phyloP scores from a whole-genome alignment of 345 rosid species.

The Limnanthes douglasii region DNA sequence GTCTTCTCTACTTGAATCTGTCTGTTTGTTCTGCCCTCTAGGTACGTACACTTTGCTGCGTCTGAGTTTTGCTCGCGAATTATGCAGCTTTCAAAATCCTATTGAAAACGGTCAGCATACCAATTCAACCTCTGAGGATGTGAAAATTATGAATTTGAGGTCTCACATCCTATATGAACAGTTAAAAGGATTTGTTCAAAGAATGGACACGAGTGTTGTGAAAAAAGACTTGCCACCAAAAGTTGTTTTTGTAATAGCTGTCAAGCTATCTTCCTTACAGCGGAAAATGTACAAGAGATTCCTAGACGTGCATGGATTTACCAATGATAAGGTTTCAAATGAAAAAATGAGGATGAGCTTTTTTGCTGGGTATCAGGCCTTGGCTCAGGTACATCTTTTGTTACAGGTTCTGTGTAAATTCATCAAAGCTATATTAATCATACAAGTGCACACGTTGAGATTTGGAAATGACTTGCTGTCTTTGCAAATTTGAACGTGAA shows the following conservation, averaged over 20 bases:
- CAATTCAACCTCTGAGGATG: slow-evolving; percentile 87
- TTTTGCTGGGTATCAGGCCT: slow-evolving; percentile 96
- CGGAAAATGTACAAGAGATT: slow-evolving; percentile 88
- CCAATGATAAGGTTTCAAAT: slow-evolving; percentile 36
- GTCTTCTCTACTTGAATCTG: slow-evolving; percentile 14
- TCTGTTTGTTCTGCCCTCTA: slow-evolving; percentile 7
- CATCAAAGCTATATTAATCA: too few species aligned
- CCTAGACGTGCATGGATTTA: slow-evolving; percentile 78
- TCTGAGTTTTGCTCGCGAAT: slow-evolving; percentile 11
- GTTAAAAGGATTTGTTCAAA: slow-evolving; percentile 96
- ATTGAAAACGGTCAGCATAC: slow-evolving; percentile 98
- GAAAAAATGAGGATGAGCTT: slow-evolving; percentile 74
- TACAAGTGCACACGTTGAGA: too few species aligned
- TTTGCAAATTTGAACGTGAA: too few species aligned
- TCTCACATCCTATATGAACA: slow-evolving; percentile 96
- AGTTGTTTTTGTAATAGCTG: slow-evolving; percentile 89
- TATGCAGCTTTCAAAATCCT: slow-evolving; percentile 91
- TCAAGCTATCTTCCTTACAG: slow-evolving; percentile 89
- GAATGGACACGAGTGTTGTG: slow-evolving; percentile 98
- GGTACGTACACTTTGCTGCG: slow-evolving; percentile 6
- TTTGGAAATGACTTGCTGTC: too few species aligned
- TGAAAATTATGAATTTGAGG: slow-evolving; percentile 97
- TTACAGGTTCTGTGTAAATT: neutral
- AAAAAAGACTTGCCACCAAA: slow-evolving; percentile 97
- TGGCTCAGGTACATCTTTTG: slow-evolving; percentile 69